A percentile compares a stretch with the other conserved stretches of the same genome.
Conservation (phyloP, 192 early-diverging fungal species). For the Cladochytrium replicatum region DNA sequence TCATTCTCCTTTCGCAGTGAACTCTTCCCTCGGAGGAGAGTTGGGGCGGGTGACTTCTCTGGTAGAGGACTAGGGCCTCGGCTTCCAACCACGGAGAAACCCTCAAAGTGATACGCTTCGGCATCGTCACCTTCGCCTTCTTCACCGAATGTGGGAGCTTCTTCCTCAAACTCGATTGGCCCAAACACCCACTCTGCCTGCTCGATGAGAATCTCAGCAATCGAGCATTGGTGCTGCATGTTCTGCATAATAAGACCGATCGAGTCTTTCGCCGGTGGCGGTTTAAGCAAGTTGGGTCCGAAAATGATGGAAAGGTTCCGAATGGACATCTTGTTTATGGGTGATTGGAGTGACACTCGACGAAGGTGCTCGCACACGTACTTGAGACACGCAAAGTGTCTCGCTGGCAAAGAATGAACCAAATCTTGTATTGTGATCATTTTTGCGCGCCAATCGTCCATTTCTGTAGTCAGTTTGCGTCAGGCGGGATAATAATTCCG, state of each 20-base stretch:
- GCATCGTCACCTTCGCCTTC: constrained; percentile 12
- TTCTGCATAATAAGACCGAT: constrained; percentile 21
- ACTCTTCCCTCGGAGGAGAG: too few species aligned
- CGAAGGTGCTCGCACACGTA: constrained; percentile 40
- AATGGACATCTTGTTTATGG: constrained; percentile 78
- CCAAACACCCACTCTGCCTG: constrained; percentile 47
- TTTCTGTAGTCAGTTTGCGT: too few species aligned
- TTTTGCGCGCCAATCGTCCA: constrained; percentile 31
- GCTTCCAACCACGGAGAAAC: too few species aligned
- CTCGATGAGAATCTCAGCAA: constrained; percentile 40
- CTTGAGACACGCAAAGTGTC: constrained; percentile 35
- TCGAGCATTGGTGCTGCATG: constrained; percentile 29
- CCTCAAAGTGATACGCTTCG: background rate
- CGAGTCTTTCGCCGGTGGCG: constrained; percentile 22
- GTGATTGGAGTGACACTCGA: constrained; percentile 46
- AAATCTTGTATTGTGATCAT: constrained; percentile 47
- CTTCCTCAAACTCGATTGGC: constrained; percentile 46
- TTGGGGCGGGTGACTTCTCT: too few species aligned
- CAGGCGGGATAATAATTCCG: constrained; percentile 6
- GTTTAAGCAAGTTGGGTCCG: constrained; percentile 66
- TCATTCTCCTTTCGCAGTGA: too few species aligned
- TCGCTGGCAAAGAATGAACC: constrained; percentile 34
- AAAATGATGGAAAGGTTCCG: constrained; percentile 93
- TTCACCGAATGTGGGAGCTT: constrained; percentile 14
- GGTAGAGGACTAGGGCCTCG: too few species aligned